phyloP scores from a whole-genome alignment of 2,329 filamentous ascomycete species.

The Colletotrichum siamense region DNA sequence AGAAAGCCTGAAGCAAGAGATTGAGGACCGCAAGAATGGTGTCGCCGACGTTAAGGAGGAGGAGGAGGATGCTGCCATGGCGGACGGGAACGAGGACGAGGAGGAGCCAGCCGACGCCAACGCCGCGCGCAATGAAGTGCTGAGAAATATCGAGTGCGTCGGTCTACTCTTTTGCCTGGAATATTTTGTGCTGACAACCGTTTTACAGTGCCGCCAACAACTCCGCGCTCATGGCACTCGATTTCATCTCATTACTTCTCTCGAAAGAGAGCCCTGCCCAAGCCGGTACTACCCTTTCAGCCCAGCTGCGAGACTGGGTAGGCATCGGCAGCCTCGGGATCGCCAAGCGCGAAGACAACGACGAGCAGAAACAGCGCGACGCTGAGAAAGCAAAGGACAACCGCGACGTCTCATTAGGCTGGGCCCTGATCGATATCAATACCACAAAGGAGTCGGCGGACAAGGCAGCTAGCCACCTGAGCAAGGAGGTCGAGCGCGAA shows the following conservation, averaged over 20 bases:
- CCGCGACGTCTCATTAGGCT: constrained; percentile 67
- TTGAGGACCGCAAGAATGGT: constrained; percentile 56
- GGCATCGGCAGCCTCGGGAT: constrained; percentile 77
- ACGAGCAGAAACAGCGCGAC: constrained; percentile 29
- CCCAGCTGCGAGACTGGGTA: constrained; percentile 71
- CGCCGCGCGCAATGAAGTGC: constrained; percentile 61
- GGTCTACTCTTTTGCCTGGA: neutral
- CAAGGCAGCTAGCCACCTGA: constrained; percentile 73
- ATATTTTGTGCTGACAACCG: constrained; percentile 17
- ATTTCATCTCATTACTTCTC: constrained; percentile 82
- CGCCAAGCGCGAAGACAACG: constrained; percentile 68
- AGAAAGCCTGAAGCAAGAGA: constrained; percentile 72
- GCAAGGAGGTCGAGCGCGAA: constrained; percentile 80
- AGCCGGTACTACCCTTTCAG: constrained; percentile 73
- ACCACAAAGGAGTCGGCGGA: constrained; percentile 76
- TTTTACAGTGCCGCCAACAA: constrained; percentile 55
- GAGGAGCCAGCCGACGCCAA: constrained; percentile 47
- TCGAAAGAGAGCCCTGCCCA: constrained; percentile 81
- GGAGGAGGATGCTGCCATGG: constrained; percentile 45
- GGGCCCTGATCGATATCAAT: constrained; percentile 80
- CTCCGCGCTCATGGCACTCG: constrained; percentile 72
- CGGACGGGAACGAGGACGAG: constrained; percentile 41
- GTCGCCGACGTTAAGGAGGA: constrained; percentile 52
- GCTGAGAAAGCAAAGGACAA: constrained; percentile 52
- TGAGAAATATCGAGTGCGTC: constrained; percentile 63